phyloP scores from a whole-genome alignment of 352 stramenopile genomes.

The Pythium brassicae region DNA sequence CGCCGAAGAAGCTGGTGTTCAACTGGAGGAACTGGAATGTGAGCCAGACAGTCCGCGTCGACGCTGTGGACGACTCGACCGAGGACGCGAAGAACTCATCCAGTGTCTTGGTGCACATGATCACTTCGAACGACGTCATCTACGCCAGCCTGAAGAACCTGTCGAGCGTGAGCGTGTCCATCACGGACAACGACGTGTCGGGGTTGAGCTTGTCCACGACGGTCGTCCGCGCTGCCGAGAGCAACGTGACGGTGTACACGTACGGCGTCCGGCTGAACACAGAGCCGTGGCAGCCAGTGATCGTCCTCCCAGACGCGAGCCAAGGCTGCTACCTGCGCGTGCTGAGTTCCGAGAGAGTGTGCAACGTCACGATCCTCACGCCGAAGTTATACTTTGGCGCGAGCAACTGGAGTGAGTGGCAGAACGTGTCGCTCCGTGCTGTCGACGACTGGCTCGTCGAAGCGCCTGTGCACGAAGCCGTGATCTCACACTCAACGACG shows the following conservation, averaged over 20 bases:
- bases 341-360: slow-evolving; percentile 26
- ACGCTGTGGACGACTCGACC: slow-evolving; percentile 57
- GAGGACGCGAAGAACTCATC: slow-evolving; percentile 41
- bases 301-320: slow-evolving; percentile 36
- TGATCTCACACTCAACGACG: slow-evolving; percentile 43
- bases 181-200: slow-evolving; percentile 62
- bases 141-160: slow-evolving; percentile 46
- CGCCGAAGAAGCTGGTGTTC: slow-evolving; percentile 39
- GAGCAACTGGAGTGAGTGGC: slow-evolving; percentile 61
- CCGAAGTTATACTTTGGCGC: slow-evolving; percentile 46
- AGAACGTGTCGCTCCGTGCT: slow-evolving; percentile 47
- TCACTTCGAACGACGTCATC: slow-evolving; percentile 64
- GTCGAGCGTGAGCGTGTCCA: slow-evolving; percentile 38
- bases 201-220: slow-evolving; percentile 46
- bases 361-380: slow-evolving; percentile 54
- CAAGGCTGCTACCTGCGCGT: slow-evolving; percentile 50
- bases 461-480: slow-evolving; percentile 32
- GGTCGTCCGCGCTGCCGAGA: slow-evolving; percentile 32
- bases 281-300: slow-evolving; percentile 58
- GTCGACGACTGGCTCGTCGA: slow-evolving; percentile 68
- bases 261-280: slow-evolving; percentile 56
- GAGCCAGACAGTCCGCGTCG: slow-evolving; percentile 40
- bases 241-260: slow-evolving; percentile 28
- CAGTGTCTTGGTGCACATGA: slow-evolving; percentile 44
- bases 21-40: slow-evolving; percentile 73